phyloP scores from a whole-genome alignment of 306 rosid species.

The Malus sylvestris region DNA sequence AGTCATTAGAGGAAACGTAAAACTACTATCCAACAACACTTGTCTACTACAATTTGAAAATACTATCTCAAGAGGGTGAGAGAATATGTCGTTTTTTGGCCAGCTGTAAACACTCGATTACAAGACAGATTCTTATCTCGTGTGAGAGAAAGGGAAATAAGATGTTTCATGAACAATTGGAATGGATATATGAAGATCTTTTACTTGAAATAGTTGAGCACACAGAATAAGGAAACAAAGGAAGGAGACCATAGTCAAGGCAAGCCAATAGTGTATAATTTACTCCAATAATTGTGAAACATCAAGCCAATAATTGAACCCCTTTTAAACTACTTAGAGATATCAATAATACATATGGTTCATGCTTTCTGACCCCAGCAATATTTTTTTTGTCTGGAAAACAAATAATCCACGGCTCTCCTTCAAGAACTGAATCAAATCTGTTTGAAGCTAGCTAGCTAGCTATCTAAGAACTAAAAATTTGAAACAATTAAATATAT shows the following conservation, averaged over 20 bases:
- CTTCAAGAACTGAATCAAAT: not conserved
- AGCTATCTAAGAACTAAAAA: not conserved
- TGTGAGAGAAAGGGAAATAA: not conserved
- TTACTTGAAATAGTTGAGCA: not conserved
- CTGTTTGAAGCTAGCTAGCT: not conserved
- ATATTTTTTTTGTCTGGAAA: not conserved
- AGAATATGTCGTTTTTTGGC: too few species aligned
- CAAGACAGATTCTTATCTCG: not conserved
- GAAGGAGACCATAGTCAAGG: conserved; percentile 31
- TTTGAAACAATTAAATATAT: not conserved
- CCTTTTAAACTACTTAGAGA: conserved; percentile 24
- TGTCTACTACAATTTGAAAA: too few species aligned
- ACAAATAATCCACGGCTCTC: not conserved
- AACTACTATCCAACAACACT: not conserved
- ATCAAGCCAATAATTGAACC: conserved; percentile 59
- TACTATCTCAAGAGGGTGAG: too few species aligned
- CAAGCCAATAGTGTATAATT: conserved; percentile 35
- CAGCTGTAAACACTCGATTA: not conserved
- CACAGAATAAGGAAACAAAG: conserved; percentile 9
- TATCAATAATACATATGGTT: conserved; percentile 38
- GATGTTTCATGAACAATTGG: not conserved
- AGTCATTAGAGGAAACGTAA: not conserved
- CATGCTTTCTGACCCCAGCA: not conserved
- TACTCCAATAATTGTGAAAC: conserved; percentile 49
- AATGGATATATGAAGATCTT: not conserved